Base-by-base conservation (phyloP, 2,329 filamentous ascomycete genomes). In the Sporothrix globosa region DNA sequence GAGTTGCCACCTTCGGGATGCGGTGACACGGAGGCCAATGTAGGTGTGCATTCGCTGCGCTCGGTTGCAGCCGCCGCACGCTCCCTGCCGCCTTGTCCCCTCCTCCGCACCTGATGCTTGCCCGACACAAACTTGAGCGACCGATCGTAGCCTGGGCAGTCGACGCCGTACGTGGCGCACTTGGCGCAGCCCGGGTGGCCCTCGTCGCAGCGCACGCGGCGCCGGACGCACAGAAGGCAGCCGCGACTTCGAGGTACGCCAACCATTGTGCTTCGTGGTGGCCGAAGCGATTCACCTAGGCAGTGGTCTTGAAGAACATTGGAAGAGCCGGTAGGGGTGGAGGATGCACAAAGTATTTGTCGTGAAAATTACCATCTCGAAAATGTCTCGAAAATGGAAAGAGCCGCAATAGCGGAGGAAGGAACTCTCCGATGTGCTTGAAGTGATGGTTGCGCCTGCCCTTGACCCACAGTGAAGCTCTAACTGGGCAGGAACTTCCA, bases 151-250 rank as follows among this genome's bases (percentile, higher is more conserved):
- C 80, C 81, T 6, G 80, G 79, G 69, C 80, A 82, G 9, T 75
- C 74, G 27, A 75, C 77, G 48, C 80, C 79, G 70, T 82, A 82
- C 67, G 76, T 80, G 68, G 75, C 71, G 74, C 81, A 82, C 68
- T 71, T 82, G 30, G 75, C 76, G 69, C 81, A 82, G 68, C 75
- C 76, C 13, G 83, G 83, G 13, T 78, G 79, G 27, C 73, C 76
- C 75, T 84, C 79, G 74, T 85, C 83, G 72, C 84, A 85, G 77
- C 83, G 81, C 71, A 82, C 78, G 63, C 79, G 79, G 69, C 81
- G 77, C 75, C 78, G 80, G 71, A 80, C 77, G 75, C 81, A 82
- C 52, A 82, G 76, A 69, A 77, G 77, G 74, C 81, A 83, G 72
- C 75, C 76, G n/a, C 75, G 79, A 73, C 77, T 81, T 54, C 79